Base-by-base conservation (phyloP, 352 stramenopile genomes). In the Phytophthora kernoviae region DNA sequence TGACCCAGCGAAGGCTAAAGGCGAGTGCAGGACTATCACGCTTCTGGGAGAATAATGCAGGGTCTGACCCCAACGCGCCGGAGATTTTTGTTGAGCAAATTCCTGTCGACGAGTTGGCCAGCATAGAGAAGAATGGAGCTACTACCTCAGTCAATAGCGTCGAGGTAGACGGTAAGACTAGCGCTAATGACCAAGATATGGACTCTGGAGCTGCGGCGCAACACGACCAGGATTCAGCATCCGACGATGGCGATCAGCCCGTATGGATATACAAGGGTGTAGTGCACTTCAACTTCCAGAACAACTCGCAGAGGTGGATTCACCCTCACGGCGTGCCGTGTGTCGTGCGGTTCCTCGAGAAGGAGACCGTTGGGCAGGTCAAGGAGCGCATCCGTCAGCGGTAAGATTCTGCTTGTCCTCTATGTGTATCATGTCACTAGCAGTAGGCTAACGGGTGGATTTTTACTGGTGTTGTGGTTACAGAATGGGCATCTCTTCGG, bases 211-310 rank as follows among this genome's bases (percentile, higher is more conserved):
- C 11, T n/a, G 42, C 20, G 7, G 18, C 15, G 18, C 20, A 4
- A 48, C 9, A 30, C 18, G 9, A 39, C 15, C 36, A 53, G 15
- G 44, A 52, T n/a, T 17, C 15, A 12, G 44, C 41, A 26, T 34
- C 44, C 8, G 45, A 70, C 6, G 62, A 76, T 12, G 68, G 60
- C 0, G 41, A 64, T 5, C 62, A 49, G 24, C 49, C 58, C 30
- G 1, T 48, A 66, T 76, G 68, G 39, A 78, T 90, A 37, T 62
- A 73, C 37, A 75, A 88, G 27, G 79, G 80, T 18, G 81, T 93
- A 4, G 70, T 85, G 49, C 86, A 95, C 54, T 95, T 93, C 41
- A 83, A 77, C 56, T 93, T 88, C 52, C 74, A 89, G 41, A 59
- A 58, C 33, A 71, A 55, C 33, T 78, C 70, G 2, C 65, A 79